Evolutionary conservation across 169 alveolate species (phyloP), one percentile per base, ranked within the genome.

Genomic region (Plasmodium sp.): DNA sequence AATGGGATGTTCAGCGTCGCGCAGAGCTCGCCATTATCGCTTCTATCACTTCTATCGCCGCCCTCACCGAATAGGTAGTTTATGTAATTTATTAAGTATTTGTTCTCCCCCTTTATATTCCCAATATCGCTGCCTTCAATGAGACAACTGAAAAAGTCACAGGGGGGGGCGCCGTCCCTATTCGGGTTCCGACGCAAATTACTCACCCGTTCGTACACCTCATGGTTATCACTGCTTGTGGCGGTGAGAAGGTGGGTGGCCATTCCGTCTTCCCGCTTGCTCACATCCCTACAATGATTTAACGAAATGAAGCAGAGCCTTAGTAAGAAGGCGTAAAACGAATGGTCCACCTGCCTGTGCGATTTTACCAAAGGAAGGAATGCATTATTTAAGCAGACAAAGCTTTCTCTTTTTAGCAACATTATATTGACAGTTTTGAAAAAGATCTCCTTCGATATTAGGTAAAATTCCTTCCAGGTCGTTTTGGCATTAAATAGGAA

Each of bases 401-500:
- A 72, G 9, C 83, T 92, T 33, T 92, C 75, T 18, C 75, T 81
- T 75, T 73, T 92, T 43, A 92, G 77, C 54, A 92, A 14, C 45
- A 43, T 71, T 33, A 92, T 83, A 71, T 80, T 81, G 27, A 82
- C 95, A 9, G 95, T 92, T 92, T 92, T 92, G 43, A 92, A 75
- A 83, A 92, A 92, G 5, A 82, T 71, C 62, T 92, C 86, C 54
- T 67, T 92, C 74, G 95, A 92, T 7, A 92, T n/a, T n/a, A 92
- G 22, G 75, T 92, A 81, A 16, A 92, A 92, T 39, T 92, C 95
- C 51, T 92, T 92, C 95, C 95, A 92, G 6, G 95, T 92, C 75
- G 95, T 92, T 51, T 81, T 81, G 54, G 84, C 62, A 81, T 92
- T 92, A 58, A 67, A 92, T 43, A 92, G 92, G 77, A 92, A 92